These are phyloP conservation scores for Penicillium frequentans DNA, from an alignment of 2,329 filamentous ascomycete species.

Conservation along the genomic window DNA sequence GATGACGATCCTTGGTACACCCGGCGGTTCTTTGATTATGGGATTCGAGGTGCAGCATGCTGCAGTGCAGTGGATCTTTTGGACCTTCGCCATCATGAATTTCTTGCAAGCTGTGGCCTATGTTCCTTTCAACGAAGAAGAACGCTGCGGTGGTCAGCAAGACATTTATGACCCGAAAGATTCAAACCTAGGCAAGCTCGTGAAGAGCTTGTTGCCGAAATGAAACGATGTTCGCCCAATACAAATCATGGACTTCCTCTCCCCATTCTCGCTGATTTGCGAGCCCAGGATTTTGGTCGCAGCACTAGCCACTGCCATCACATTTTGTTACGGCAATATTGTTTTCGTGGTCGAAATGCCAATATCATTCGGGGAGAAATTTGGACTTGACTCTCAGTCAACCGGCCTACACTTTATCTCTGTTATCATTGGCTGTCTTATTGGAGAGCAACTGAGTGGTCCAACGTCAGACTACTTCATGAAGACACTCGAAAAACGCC, in stretches of 20 bases:
- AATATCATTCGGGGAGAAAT: conserved; percentile 56
- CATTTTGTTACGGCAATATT: conserved; percentile 56
- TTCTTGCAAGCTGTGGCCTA: conserved; percentile 56
- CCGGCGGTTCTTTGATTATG: conserved; percentile 36
- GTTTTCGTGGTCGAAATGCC: conserved; percentile 59
- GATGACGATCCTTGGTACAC: conserved; percentile 50
- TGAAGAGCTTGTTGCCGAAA: conserved; percentile 41
- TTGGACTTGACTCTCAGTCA: conserved; percentile 57
- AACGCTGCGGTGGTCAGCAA: no score
- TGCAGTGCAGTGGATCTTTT: conserved; percentile 59
- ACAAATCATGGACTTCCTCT: conserved; percentile 48
- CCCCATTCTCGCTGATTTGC: conserved; percentile 46
- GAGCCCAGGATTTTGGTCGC: conserved; percentile 52
- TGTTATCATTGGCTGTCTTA: conserved; percentile 56
- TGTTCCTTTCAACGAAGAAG: conserved; percentile 47
- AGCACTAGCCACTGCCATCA: conserved; percentile 54
- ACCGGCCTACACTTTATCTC: conserved; percentile 59
- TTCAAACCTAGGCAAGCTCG: conserved; percentile 18
- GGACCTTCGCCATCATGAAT: conserved; percentile 57
- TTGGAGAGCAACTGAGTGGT: conserved; percentile 61
- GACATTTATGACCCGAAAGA: no score
- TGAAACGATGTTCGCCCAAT: conserved; percentile 52
- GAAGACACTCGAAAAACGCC: conserved; percentile 41
- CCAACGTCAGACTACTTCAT: conserved; percentile 51
- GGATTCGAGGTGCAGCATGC: conserved; percentile 49